Evolutionary conservation across 1,139 yeast genomes (phyloP), one percentile per base, ranked within the genome.

Genomic region (Saccharomyces pastorianus): DNA sequence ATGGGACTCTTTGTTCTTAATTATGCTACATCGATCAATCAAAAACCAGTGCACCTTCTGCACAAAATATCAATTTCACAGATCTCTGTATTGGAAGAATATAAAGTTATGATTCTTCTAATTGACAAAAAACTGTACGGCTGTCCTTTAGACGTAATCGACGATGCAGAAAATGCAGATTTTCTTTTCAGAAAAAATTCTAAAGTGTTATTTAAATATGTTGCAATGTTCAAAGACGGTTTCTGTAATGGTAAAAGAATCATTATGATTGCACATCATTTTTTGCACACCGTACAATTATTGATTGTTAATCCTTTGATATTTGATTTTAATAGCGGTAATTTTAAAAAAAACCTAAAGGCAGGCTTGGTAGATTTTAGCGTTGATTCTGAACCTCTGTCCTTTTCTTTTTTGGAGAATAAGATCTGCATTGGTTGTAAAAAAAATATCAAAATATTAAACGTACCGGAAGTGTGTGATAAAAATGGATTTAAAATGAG

Each of bases 401-500:
- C 95, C 5, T 84, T 90, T 41, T 88, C 95, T 46, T 90, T 90
- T 65, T 75, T 90, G 70, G 86, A 88, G 68, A 82, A 89, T 9
- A 85, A 84, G 64, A 74, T 90, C 57, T 89, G 96, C 73, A 86
- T 90, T 58, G 97, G 97, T 13, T 90, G 97, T 66, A 84, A 95
- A 27, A 88, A 86, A 68, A 97, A 97, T 0, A 90, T 90, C 73
- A 96, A 90, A 71, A 88, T 90, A 63, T 87, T 90, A 44, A 81
- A 87, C 6, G 59, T 68, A 17, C 56, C 64, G 6, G 44, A 17
- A 17, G 13, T 8, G 9, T 38, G 17, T 8, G 25, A 38, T 9
- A 38, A 17, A 20, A 17, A 38, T 5, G n/a, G 8, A 8, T 17
- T 38, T 6, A 38, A 38, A 38, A 17, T 17, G 23, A 38, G 44